phyloP scores from a whole-genome alignment of 2,329 filamentous ascomycete species.

The Trichoderma brevicompactum region DNA sequence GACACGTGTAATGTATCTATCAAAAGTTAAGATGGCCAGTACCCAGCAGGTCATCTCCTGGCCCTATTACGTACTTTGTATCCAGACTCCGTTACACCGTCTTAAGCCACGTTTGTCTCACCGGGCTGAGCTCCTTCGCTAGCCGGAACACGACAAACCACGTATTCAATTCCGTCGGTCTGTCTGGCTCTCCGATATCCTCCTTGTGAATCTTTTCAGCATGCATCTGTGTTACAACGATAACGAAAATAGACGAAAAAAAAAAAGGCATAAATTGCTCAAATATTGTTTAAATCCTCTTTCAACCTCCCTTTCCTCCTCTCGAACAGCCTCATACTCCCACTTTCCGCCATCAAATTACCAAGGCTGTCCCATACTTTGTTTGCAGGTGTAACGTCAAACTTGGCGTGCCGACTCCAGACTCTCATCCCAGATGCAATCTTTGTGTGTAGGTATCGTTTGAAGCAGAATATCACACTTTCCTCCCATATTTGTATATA shows the following conservation, averaged over 20 bases:
- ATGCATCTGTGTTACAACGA: background rate
- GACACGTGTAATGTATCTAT: too few species aligned
- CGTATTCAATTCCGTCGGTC: background rate
- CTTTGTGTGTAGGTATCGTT: constrained; percentile 23
- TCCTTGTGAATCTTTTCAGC: background rate
- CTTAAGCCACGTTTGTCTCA: too few species aligned
- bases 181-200: background rate
- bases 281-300: background rate
- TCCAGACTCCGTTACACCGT: too few species aligned
- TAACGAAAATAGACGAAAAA: background rate
- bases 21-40: too few species aligned
- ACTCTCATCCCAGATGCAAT: constrained; percentile 26
- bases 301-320: background rate
- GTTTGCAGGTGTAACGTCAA: constrained; percentile 3
- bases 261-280: background rate
- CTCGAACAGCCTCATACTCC: background rate
- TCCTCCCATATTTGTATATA: background rate
- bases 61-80: too few species aligned
- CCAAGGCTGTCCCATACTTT: background rate
- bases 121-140: background rate
- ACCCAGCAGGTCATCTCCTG: too few species aligned
- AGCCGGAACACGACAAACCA: background rate
- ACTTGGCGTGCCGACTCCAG: constrained; percentile 17
- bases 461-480: constrained; percentile 15
- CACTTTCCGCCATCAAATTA: background rate